A percentile compares a stretch with the other conserved stretches of the same genome.
phyloP scores from a whole-genome alignment of 2,329 filamentous ascomycete genomes.

The Neobulgaria alba region DNA sequence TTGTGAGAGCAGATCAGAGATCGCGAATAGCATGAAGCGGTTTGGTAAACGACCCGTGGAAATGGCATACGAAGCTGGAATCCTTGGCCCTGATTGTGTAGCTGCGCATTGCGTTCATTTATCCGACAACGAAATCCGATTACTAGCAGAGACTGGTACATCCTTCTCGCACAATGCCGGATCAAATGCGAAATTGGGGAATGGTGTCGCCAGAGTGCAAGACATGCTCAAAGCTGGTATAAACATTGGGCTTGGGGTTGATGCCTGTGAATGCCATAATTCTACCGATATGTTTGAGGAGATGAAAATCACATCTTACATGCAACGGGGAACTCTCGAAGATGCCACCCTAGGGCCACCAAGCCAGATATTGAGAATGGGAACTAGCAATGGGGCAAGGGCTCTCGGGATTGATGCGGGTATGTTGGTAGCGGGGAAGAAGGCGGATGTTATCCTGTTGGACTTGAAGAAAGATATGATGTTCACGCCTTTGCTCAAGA shows the following conservation, averaged over 20 bases:
- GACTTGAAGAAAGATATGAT: slow-evolving; percentile 24
- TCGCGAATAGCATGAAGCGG: slow-evolving; percentile 11
- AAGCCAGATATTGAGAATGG: slow-evolving; percentile 20
- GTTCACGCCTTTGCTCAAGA: slow-evolving; percentile 19
- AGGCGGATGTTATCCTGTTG: slow-evolving; percentile 22
- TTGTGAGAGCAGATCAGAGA: slow-evolving; percentile 16
- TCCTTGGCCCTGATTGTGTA: slow-evolving; percentile 17
- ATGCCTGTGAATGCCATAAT: slow-evolving; percentile 24
- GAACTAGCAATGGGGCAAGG: slow-evolving; percentile 18
- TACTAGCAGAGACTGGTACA: slow-evolving; percentile 17
- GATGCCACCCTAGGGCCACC: slow-evolving; percentile 14
- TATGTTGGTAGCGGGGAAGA: slow-evolving; percentile 15
- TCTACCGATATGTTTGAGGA: slow-evolving; percentile 24
- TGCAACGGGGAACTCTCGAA: slow-evolving; percentile 16
- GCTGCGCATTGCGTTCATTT: slow-evolving; percentile 21
- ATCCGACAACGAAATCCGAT: slow-evolving; percentile 15
- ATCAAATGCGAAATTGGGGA: slow-evolving; percentile 22
- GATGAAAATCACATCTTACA: slow-evolving; percentile 22
- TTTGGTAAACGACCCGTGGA: slow-evolving; percentile 17
- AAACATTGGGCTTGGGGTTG: slow-evolving; percentile 21
- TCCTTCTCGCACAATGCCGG: slow-evolving; percentile 17
- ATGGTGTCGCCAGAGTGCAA: slow-evolving; percentile 16
- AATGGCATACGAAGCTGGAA: slow-evolving; percentile 16
- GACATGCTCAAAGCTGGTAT: slow-evolving; percentile 17
- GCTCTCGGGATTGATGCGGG: slow-evolving; percentile 21